Percentiles rank a stretch among this genome's conserved stretches.
These are phyloP conservation scores for Candida maltosa DNA, from an alignment of 805 yeast species.

Conservation along the genomic window DNA sequence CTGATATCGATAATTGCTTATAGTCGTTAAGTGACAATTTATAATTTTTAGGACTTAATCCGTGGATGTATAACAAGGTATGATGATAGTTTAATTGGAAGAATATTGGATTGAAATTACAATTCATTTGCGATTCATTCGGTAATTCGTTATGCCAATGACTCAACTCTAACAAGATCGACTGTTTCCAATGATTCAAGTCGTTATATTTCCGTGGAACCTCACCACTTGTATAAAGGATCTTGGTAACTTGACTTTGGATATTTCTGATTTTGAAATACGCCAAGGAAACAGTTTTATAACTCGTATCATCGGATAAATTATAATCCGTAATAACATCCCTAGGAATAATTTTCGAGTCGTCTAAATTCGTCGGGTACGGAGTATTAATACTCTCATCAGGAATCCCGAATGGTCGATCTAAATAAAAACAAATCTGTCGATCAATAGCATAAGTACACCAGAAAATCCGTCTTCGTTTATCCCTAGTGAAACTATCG, in stretches of 20 bases:
- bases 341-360: conserved; percentile 48
- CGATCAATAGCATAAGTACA: conserved; percentile 83
- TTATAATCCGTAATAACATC: conserved; percentile 38
- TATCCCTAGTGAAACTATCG: conserved; percentile 60
- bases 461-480: conserved; percentile 81
- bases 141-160: conserved; percentile 65
- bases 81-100: conserved; percentile 77
- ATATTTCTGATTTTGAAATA: conserved; percentile 69
- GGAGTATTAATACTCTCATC: conserved; percentile 72
- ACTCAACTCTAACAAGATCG: conserved; percentile 50
- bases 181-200: conserved; percentile 61
- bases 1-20: conserved; percentile 54
- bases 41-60: conserved; percentile 70
- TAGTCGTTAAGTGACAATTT: conserved; percentile 53
- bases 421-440: conserved; percentile 80
- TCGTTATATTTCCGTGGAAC: conserved; percentile 59
- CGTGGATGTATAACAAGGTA: conserved; percentile 67
- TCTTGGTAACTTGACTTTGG: conserved; percentile 73
- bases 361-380: conserved; percentile 75
- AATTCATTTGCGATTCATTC: conserved; percentile 58
- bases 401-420: conserved; percentile 86
- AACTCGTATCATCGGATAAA: conserved; percentile 46
- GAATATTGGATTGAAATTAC: conserved; percentile 68
- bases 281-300: conserved; percentile 63
- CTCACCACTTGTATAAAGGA: conserved; percentile 68